These are phyloP conservation scores for Cryptococcus hybrid DNA, from an alignment of 1,284 basidiomycete genomes.

Conservation along the genomic window DNA sequence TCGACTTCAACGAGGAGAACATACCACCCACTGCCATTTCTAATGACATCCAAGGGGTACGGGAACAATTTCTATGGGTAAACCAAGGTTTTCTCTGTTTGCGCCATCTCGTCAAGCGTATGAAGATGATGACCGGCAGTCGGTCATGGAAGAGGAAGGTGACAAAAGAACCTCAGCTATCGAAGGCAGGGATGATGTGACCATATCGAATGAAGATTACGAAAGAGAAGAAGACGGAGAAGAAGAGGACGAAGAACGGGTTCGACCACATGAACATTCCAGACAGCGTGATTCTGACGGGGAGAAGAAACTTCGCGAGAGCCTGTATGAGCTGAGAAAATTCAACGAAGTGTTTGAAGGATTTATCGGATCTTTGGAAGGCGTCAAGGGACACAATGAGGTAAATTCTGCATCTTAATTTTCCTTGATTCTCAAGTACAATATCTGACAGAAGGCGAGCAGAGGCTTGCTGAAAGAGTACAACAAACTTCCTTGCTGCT, in stretches of 20 bases:
- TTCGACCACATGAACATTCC: background rate
- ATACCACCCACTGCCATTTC: too few relatives aligned
- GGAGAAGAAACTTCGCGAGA: conserved; percentile 37
- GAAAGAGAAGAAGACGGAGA: background rate
- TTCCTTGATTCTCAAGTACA: background rate
- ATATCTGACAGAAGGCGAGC: background rate
- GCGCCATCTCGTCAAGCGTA: conserved; percentile 1
- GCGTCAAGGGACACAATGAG: conserved; percentile 42
- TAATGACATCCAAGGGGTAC: background rate
- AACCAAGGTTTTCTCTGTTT: conserved; percentile 17
- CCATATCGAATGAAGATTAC: too few relatives aligned
- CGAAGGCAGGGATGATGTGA: too few relatives aligned
- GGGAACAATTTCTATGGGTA: background rate
- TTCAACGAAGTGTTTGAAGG: conserved; percentile 49
- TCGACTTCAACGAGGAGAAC: too few relatives aligned
- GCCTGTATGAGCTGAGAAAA: conserved; percentile 42
- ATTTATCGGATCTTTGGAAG: conserved; percentile 40
- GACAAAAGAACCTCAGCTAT: background rate
- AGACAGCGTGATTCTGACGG: conserved; percentile 10
- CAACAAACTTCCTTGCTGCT: conserved; percentile 40
- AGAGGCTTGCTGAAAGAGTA: conserved; percentile 45
- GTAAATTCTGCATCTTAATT: conserved; percentile 21
- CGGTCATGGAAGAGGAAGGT: background rate
- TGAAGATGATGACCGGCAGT: background rate
- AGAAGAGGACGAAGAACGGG: background rate